Evolutionary conservation across 345 rosid genomes (phyloP).

Genomic region (Limnanthes douglasii): DNA sequence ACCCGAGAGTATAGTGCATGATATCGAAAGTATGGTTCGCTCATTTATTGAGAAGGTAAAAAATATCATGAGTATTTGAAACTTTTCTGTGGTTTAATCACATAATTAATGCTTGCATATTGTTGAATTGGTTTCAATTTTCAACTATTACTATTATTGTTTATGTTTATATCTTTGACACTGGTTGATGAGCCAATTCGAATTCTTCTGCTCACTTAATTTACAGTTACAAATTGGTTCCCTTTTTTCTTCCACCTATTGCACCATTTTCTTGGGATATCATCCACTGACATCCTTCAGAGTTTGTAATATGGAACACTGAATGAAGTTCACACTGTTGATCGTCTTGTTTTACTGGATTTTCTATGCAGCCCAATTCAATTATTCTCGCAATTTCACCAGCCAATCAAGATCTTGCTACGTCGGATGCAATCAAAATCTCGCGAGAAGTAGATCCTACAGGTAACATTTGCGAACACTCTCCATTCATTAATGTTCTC

Average conservation of each 20-base stretch:
- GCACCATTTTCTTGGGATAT: no score
- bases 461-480: constrained; percentile 31
- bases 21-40: constrained; percentile 98
- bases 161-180: no score
- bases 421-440: constrained; percentile 96
- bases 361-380: constrained; percentile 72
- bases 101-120: no score
- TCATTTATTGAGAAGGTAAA: constrained; percentile 93
- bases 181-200: no score
- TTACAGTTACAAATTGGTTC: constrained; percentile 4
- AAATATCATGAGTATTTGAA: not conserved
- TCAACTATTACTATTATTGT: no score
- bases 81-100: not conserved
- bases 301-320: not conserved
- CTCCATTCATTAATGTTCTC: constrained; percentile 3
- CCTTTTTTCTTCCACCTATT: no score
- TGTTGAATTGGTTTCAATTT: no score
- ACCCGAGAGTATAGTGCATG: constrained; percentile 84
- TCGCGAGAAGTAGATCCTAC: constrained; percentile 98
- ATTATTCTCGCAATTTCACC: constrained; percentile 97
- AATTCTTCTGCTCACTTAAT: constrained; percentile 1
- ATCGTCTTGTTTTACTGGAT: constrained; percentile 7
- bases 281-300: no score
- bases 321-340: constrained; percentile 3
- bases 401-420: constrained; percentile 99